These are phyloP conservation scores for Trichoderma gamsii DNA, from an alignment of 495 filamentous ascomycete genomes.

Conservation along the genomic window DNA sequence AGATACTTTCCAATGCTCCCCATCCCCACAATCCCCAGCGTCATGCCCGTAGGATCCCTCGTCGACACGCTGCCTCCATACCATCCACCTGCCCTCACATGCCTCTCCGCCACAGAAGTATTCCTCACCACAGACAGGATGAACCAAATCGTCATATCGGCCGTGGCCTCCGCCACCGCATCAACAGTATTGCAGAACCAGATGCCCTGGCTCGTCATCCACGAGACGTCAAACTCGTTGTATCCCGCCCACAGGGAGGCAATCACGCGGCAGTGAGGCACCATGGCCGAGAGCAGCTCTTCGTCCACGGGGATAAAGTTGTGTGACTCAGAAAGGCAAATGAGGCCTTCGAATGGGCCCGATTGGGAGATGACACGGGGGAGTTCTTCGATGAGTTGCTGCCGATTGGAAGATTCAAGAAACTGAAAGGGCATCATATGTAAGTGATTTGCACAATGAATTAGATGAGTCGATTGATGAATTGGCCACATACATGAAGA, in stretches of 20 bases:
- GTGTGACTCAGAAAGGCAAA: background rate
- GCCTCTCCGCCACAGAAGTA: slow-evolving; percentile 56
- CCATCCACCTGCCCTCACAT: slow-evolving; percentile 57
- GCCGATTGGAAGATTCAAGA: background rate
- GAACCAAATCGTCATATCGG: slow-evolving; percentile 70
- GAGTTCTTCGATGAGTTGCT: background rate
- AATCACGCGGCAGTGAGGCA: background rate
- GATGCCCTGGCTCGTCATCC: slow-evolving; percentile 34
- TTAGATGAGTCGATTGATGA: background rate
- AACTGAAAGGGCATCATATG: background rate
- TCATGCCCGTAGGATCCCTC: slow-evolving; percentile 64
- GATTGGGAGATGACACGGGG: background rate
- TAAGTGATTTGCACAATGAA: background rate
- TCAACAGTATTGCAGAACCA: slow-evolving; percentile 74
- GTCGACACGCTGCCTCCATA: slow-evolving; percentile 42
- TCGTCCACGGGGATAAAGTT: background rate
- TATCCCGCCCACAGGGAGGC: background rate
- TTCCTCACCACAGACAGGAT: slow-evolving; percentile 69
- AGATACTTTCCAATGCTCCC: slow-evolving; percentile 65
- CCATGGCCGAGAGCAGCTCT: background rate
- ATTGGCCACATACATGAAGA: background rate
- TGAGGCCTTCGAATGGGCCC: background rate
- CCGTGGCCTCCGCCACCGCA: slow-evolving; percentile 74
- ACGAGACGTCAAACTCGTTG: slow-evolving; percentile 7
- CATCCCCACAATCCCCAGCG: slow-evolving; percentile 66